Evolutionary conservation across 2,329 filamentous ascomycete species (phyloP), one percentile per base, ranked within the genome.

Genomic region (Drechslera avenae): DNA sequence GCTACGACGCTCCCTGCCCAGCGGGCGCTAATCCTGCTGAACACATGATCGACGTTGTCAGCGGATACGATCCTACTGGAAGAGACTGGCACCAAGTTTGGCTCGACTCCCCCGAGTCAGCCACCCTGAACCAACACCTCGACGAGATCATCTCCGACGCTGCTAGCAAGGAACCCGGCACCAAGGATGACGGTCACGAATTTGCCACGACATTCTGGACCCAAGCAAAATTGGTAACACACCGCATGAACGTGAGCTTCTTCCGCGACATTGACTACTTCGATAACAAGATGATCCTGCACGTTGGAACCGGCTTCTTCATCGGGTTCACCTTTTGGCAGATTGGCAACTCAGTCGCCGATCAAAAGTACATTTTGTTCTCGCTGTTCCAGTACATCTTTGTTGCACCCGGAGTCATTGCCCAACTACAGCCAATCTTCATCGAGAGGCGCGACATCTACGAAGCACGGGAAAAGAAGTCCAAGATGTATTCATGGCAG

Each of bases 11-110:
- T 5, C 78, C 82, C 23, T 81, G 79, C 54, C 76, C 79, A 4
- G 65, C 70, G 2, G 73, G 76, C 36, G 77, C 77, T 13, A 83
- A 83, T 56, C 73, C 79, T 5, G 80, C 81, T 0, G 87, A 93
- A 76, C 91, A 88, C 71, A 91, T 93, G 88, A 84, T 93, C 14
- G 89, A 92, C 65, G 88, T 87, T 4, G 86, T 91, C 3, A 52
- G 39, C 6, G 54, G 47, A 8, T 35, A 45, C 19, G 21, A 55
- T 9, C 21, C 40, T 16, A 18, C 31, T 16, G 56, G 54, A n/a
- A 87, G 64, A 43, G 69, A 76, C 52, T 77, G 73, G 75, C 42
- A 66, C 68, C 50, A 74, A 39, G 58, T 73, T 8, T 76, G 75
- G 75, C 62, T 72, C 3, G 60, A 67, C 4, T 75, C 70, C 1